Conservation (phyloP, 257 asterid species). For the Plantago major region DNA sequence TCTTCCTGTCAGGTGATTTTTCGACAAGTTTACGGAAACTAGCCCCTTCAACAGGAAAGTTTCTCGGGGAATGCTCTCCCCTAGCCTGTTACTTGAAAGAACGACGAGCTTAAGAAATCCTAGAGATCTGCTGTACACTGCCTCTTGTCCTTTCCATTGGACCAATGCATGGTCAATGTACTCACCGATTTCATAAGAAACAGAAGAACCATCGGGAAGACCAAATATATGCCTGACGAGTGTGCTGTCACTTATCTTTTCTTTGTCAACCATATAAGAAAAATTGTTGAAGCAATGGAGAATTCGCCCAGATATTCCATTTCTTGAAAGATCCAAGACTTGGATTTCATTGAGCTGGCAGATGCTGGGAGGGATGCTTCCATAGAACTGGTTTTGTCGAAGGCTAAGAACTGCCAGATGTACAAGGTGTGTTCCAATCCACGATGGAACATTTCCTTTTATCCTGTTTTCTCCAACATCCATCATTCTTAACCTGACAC, state of each 20-base stretch:
- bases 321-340: conserved; percentile 4
- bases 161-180: conserved; percentile 13
- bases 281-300: neutral
- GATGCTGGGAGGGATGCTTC: conserved; percentile 6
- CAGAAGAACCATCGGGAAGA: no score
- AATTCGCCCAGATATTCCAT: neutral
- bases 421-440: conserved; percentile 10
- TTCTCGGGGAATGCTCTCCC: conserved; percentile 24
- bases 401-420: neutral
- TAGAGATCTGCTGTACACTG: conserved; percentile 12
- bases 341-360: neutral
- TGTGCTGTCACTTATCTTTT: neutral
- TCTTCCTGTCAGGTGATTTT: conserved; percentile 27
- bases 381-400: neutral
- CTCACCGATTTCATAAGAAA: neutral
- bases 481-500: neutral
- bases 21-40: conserved; percentile 26
- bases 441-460: neutral
- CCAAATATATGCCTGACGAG: no score
- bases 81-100: conserved; percentile 29
- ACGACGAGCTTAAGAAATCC: conserved; percentile 26
- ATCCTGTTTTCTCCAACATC: conserved; percentile 1
- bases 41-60: conserved; percentile 21
- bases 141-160: conserved; percentile 25
- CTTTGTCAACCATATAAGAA: neutral